A percentile compares a stretch with the other conserved stretches of the same genome.
phyloP scores from a whole-genome alignment of 345 rosid genomes.

The Aethionema arabicum region DNA sequence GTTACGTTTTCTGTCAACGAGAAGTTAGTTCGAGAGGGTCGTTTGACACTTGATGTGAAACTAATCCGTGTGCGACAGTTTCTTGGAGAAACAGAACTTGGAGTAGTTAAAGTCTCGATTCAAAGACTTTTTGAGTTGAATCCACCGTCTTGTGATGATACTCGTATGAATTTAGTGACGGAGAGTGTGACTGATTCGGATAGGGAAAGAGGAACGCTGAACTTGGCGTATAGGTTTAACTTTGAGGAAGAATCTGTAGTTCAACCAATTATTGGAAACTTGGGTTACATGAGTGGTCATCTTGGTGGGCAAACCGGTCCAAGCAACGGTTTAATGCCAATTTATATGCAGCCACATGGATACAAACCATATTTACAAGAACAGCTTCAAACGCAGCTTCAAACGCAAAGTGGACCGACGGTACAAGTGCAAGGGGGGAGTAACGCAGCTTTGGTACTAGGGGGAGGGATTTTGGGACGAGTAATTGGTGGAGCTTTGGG shows the following conservation, averaged over 20 bases:
- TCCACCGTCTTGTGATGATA: too few relatives aligned
- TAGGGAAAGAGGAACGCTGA: too few relatives aligned
- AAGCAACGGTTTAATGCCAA: slow-evolving; percentile 21
- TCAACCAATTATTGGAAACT: too few relatives aligned
- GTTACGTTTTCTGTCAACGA: slow-evolving; percentile 49
- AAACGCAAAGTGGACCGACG: slow-evolving; percentile 25
- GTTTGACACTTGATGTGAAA: slow-evolving; percentile 43
- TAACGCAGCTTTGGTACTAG: slow-evolving; percentile 45
- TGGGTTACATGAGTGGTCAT: slow-evolving; percentile 12
- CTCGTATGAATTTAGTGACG: too few relatives aligned
- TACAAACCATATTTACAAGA: slow-evolving; percentile 23
- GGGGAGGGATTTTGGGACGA: slow-evolving; percentile 61
- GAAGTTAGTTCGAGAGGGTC: slow-evolving; percentile 38
- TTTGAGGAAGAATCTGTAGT: too few relatives aligned
- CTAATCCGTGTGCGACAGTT: slow-evolving; percentile 48
- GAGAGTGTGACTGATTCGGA: too few relatives aligned
- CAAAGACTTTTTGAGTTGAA: slow-evolving; percentile 57
- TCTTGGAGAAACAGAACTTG: slow-evolving; percentile 59
- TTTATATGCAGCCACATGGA: slow-evolving; percentile 25
- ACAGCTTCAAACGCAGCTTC: slow-evolving; percentile 1
- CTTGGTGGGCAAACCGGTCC: slow-evolving; percentile 8
- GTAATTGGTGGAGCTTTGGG: slow-evolving; percentile 54
- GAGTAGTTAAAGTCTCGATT: slow-evolving; percentile 56
- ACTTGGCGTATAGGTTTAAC: too few relatives aligned
- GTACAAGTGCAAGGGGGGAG: slow-evolving; percentile 35